phyloP scores from a whole-genome alignment of 2,329 filamentous ascomycete genomes.

The Trichoderma sp. region DNA sequence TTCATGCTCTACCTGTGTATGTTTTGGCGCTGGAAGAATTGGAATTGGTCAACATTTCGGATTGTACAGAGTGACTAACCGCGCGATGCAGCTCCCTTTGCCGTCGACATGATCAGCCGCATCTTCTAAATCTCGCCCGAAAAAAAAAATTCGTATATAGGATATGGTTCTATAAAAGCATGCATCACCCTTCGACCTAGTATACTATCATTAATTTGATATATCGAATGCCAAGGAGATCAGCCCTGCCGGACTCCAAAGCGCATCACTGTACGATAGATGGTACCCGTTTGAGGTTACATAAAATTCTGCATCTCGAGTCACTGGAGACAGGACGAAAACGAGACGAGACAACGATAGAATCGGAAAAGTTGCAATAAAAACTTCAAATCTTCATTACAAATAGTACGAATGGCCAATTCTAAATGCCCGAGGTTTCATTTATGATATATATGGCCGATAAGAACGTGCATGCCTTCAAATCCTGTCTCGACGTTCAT shows the following conservation, averaged over 20 bases:
- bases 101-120: conserved; percentile 56
- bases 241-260: not conserved
- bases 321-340: not conserved
- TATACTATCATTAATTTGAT: conserved; percentile 11
- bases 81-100: conserved; percentile 56
- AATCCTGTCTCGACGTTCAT: not conserved
- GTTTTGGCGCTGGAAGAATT: conserved; percentile 38
- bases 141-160: not conserved
- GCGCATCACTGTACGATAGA: conserved; percentile 30
- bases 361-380: conserved; percentile 1
- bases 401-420: too few species aligned
- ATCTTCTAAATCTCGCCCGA: conserved; percentile 42
- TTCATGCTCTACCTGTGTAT: conserved; percentile 77
- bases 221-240: not conserved
- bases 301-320: not conserved
- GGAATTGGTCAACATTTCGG: not conserved
- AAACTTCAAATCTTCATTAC: not conserved
- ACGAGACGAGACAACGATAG: conserved; percentile 3
- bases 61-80: conserved; percentile 8
- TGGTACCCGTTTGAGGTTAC: not conserved
- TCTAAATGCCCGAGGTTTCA: not conserved
- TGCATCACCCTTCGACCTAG: conserved; percentile 2
- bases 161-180: not conserved
- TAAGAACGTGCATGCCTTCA: not conserved
- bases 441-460: not conserved